Base-by-base conservation (phyloP, 176 grass and related monocot species). In the Oryza coarctata region DNA sequence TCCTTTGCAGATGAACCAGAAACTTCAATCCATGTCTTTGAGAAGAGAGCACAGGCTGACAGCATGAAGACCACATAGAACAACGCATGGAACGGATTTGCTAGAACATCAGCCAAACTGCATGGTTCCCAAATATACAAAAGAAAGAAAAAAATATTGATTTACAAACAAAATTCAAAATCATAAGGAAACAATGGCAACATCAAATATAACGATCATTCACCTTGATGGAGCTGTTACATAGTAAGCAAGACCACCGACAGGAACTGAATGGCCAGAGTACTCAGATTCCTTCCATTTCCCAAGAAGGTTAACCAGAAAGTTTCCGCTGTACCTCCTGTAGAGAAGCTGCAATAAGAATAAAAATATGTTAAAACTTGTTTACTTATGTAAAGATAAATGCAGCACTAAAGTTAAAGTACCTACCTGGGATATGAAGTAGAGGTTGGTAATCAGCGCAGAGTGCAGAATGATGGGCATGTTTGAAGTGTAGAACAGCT, bases 401-500 rank as follows among this genome's bases (percentile, higher is more conserved):
- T 34, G 41, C 14, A 44, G 1, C 14, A 60, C 11, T 67, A 4
- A 1, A 83, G 73, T 8, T 39, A 1, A 32, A 39, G 9, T 67
- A 7, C 4, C n/a, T 79, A 95, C 95, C 90, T 98, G 90, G 31
- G 92, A 98, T 28, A 94, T 98, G 84, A 98, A 98, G 15, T 98
- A 98, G 39, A 98, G 86, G 75, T 94, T 98, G 58, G 95, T 88
- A 75, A 98, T 92, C 30, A 94, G 80, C 28, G 95, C 95, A 63
- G 92, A 94, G 71, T 98, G 95, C 68, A 98, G 88, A 84, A 94
- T 94, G 71, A 98, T 98, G 64, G 92, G 92, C 95, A 98, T 94
- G 82, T 94, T 98, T 0, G 90, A 94, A 83, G 95, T 98, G 79
- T 94, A 98, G 80, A 98, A 98, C 31, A 98, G 68, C 82, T 98